Evolutionary conservation across 345 rosid genomes (phyloP).

Genomic region (Limnanthes douglasii): DNA sequence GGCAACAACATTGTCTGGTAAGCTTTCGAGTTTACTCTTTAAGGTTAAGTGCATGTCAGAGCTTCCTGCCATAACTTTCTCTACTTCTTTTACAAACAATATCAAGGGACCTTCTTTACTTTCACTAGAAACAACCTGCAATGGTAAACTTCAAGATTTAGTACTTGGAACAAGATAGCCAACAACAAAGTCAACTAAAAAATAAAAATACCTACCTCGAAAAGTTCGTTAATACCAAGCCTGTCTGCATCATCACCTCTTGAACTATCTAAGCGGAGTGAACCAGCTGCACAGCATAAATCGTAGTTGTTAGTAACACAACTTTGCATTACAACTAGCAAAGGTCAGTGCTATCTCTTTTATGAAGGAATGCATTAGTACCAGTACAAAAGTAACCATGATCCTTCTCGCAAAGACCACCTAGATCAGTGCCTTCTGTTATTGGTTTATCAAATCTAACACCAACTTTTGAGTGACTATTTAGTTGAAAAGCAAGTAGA

Average conservation of each 20-base stretch:
- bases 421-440: conserved; percentile 87
- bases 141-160: conserved; percentile 7
- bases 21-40: conserved; percentile 62
- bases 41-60: conserved; percentile 51
- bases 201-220: conserved; percentile 42
- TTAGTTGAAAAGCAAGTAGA: conserved; percentile 83
- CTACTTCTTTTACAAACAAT: conserved; percentile 80
- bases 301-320: conserved; percentile 1
- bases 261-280: conserved; percentile 69
- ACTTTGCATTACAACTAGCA: neutral
- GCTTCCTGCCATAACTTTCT: conserved; percentile 67
- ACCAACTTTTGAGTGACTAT: conserved; percentile 75
- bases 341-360: too few relatives aligned
- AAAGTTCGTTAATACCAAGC: conserved; percentile 70
- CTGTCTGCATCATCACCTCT: conserved; percentile 73
- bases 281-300: conserved; percentile 34
- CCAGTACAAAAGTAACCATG: conserved; percentile 92
- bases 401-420: conserved; percentile 84
- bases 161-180: conserved; percentile 5
- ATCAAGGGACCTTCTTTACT: conserved; percentile 62
- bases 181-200: neutral
- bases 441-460: conserved; percentile 85
- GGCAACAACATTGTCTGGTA: conserved; percentile 65
- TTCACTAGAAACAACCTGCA: conserved; percentile 56
- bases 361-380: conserved; percentile 14